phyloP scores from a whole-genome alignment of 2,329 filamentous ascomycete species.

The Sporothrix dimorphospora region DNA sequence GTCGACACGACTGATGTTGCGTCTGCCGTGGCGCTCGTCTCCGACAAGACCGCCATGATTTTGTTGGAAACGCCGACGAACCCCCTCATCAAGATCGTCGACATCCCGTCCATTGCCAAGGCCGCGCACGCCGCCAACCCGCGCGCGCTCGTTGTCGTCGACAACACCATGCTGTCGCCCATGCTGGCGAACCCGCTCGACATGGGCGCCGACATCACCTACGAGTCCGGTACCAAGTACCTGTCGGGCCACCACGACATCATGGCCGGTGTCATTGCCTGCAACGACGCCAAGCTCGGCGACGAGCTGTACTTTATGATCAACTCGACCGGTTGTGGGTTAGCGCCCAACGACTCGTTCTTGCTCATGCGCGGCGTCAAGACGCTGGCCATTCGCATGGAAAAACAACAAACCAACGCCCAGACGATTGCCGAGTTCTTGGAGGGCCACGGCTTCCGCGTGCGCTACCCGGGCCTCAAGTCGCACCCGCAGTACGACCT shows the following conservation, averaged over 20 bases:
- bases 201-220: conserved; percentile 91
- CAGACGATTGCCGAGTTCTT: conserved; percentile 91
- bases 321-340: conserved; percentile 91
- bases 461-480: conserved; percentile 90
- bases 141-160: conserved; percentile 82
- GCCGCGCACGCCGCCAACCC: conserved; percentile 77
- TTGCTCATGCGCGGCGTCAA: conserved; percentile 94
- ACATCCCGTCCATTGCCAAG: conserved; percentile 78
- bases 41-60: conserved; percentile 88
- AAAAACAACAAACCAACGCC: conserved; percentile 94
- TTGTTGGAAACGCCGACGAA: conserved; percentile 96
- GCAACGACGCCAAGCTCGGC: conserved; percentile 79
- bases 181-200: conserved; percentile 93
- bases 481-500: conserved; percentile 96
- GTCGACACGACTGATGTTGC: conserved; percentile 87
- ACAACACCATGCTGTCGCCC: conserved; percentile 99
- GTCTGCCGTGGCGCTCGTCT: conserved; percentile 69
- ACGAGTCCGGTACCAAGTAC: conserved; percentile 98
- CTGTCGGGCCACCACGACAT: conserved; percentile 97
- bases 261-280: conserved; percentile 95
- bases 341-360: conserved; percentile 95
- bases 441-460: conserved; percentile 87
- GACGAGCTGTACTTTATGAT: conserved; percentile 96
- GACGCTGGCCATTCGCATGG: conserved; percentile 96
- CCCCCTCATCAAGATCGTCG: conserved; percentile 96